Evolutionary conservation across 1,284 basidiomycete species (phyloP), one percentile per base, ranked within the genome.

Genomic region (Schizophyllum amplum): DNA sequence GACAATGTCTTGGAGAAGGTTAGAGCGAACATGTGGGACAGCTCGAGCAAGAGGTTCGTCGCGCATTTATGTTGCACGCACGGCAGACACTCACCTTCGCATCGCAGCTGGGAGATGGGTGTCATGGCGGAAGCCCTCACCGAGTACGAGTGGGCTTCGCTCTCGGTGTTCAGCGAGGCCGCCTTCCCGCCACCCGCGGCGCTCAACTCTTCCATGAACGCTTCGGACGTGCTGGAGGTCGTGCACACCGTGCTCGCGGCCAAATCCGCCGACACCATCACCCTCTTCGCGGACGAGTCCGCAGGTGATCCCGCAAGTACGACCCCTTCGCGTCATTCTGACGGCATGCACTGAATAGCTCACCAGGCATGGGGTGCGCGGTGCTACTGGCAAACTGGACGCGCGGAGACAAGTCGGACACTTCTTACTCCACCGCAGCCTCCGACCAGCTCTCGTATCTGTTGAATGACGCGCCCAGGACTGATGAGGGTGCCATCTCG

Each of bases 101-200:
- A 50, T 51, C n/a, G n/a, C n/a, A 69, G 83, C 62, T 90, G 88
- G 88, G 87, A 90, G 65, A 71, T 85, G 54, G 88, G 87, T 4
- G 83, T 84, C 13, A 76, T 80, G 52, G 71, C 82, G 9, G 75
- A 89, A 67, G 83, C 87, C 6, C 67, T 87, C 47, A 73, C 81
- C 25, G 87, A 91, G 69, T 71, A 79, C 51, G 76, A 77, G 24
- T 80, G 80, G 69, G 79, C 81, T 2, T 61, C 69, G 2, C 66
- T 83, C 42, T 82, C 82, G 6, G 81, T 87, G 24, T 87, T 85
- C 62, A 70, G 67, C 53, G 58, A 59, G 47, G 68, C 57, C 46
- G 72, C 68, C 9, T 73, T 72, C 55, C 75, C 65, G 61, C 71
- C 68, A 65, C 75, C 75, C 27, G 57, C 64, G 48, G 66, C 57